Conservation (phyloP, 352 stramenopile species). For the Globisporangium spiculum region DNA sequence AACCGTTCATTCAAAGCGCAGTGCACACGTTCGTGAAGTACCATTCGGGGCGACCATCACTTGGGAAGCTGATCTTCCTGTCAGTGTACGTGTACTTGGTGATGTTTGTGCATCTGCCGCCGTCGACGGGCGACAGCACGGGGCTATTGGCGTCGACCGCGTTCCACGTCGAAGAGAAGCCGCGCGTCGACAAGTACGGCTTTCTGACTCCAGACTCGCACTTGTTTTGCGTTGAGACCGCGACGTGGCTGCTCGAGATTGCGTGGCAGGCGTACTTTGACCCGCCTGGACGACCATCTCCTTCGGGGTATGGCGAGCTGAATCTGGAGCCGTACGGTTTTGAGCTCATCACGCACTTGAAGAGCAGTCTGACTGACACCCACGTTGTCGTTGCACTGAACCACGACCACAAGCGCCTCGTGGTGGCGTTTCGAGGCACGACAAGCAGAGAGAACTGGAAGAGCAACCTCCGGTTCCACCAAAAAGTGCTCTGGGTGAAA, state of each 20-base stretch:
- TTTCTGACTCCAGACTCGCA: constrained; percentile 68
- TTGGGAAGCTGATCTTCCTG: constrained; percentile 75
- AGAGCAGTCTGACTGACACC: constrained; percentile 72
- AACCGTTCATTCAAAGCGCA: constrained; percentile 63
- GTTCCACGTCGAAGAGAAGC: constrained; percentile 68
- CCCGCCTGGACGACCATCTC: constrained; percentile 64
- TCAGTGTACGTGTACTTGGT: constrained; percentile 82
- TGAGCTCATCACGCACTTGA: constrained; percentile 80
- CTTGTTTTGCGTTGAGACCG: constrained; percentile 87
- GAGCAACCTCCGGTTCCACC: constrained; percentile 82
- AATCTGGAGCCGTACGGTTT: constrained; percentile 70
- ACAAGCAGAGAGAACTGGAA: constrained; percentile 88
- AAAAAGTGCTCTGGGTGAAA: constrained; percentile 78
- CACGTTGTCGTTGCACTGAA: constrained; percentile 61
- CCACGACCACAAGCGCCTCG: constrained; percentile 59
- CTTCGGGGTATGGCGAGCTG: constrained; percentile 75
- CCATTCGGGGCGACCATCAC: constrained; percentile 46
- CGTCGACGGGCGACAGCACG: constrained; percentile 39
- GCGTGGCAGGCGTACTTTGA: constrained; percentile 89
- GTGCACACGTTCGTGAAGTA: constrained; percentile 67
- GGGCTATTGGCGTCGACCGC: constrained; percentile 63
- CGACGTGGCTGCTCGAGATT: constrained; percentile 76
- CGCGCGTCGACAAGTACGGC: constrained; percentile 56
- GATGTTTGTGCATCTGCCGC: constrained; percentile 82
- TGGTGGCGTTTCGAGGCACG: constrained; percentile 84